Evolutionary conservation across 2,329 filamentous ascomycete species (phyloP).

Genomic region (Aspergillus sojae): DNA sequence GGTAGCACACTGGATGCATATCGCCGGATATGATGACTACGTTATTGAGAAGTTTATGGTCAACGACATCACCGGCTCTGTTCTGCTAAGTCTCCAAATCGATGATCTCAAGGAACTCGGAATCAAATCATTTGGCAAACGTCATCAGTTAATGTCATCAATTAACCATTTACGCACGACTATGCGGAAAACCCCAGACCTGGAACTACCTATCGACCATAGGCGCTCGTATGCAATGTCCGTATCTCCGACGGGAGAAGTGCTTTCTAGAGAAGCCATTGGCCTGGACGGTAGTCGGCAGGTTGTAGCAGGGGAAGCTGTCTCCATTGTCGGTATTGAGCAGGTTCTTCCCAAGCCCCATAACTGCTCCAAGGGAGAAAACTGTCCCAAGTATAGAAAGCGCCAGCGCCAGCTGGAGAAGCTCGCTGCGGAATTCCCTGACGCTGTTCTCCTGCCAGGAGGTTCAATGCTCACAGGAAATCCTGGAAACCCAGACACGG

Average conservation of each 20-base stretch:
- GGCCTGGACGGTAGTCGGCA: slow-evolving; percentile 51
- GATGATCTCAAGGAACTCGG: slow-evolving; percentile 71
- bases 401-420: slow-evolving; percentile 75
- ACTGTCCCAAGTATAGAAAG: slow-evolving; percentile 78
- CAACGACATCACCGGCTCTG: slow-evolving; percentile 88
- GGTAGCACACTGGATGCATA: slow-evolving; percentile 68
- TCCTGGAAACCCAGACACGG: slow-evolving; percentile 72
- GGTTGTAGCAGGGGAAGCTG: slow-evolving; percentile 73
- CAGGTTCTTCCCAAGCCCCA: slow-evolving; percentile 88
- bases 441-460: slow-evolving; percentile 60
- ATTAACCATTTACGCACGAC: not conserved
- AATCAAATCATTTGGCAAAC: slow-evolving; percentile 57
- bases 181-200: slow-evolving; percentile 28
- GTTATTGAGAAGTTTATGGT: slow-evolving; percentile 82
- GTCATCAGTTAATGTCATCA: slow-evolving; percentile 58
- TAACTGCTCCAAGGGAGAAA: slow-evolving; percentile 81
- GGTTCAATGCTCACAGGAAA: slow-evolving; percentile 67
- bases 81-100: slow-evolving; percentile 87
- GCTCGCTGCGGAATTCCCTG: slow-evolving; percentile 75
- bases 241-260: slow-evolving; percentile 12
- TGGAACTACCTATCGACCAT: not conserved
- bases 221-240: slow-evolving; percentile 29
- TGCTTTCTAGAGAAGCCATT: not conserved
- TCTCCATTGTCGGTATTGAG: slow-evolving; percentile 90
- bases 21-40: slow-evolving; percentile 72